Evolutionary conservation across 345 rosid species (phyloP), one percentile per base, ranked within the genome.

Genomic region (sweet orange (Citrus sinensis)): DNA sequence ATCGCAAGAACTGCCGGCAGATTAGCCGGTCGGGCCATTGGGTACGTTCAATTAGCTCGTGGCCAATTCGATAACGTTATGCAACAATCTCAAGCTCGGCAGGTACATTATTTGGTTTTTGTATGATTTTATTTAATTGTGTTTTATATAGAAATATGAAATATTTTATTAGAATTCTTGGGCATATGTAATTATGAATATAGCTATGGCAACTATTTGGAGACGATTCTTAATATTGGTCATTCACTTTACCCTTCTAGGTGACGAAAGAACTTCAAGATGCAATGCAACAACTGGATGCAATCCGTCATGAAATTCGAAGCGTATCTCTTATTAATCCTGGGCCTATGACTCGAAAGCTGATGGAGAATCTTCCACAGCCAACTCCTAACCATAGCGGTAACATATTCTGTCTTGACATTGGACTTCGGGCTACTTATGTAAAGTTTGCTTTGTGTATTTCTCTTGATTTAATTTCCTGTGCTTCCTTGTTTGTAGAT

Each of bases 251-350:
- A 64, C 22, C 29, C n/a, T 39, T 72, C 30, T 83, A 93, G 98
- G 90, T 95, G 61, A 94, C 93, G 80, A 93, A 93, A 87, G 94
- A 95, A 64, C 89, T 95, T 74, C 94, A 93, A 86, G 98, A 95
- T 82, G 87, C 93, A 37, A 84, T 87, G 87, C 90, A 97, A 67
- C 96, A 95, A 56, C 71, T 95, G 35, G 98, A 93, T 66, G 96
- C 97, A 37, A 95, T 95, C 68, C 93, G 96, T 64, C 85, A 95
- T 79, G 98, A 93, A 80, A 88, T 94, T 13, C 83, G 91, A 58
- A 90, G 92, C 75, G 83, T 89, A 42, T 93, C 98, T 70, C 66
- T 90, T 14, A 82, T 93, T 83, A 89, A 87, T 81, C 88, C 97
- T 1, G 89, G 89, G 85, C 97, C 98, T 13, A 70, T 85, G 83